Evolutionary conservation across 768 basidiomycete species (phyloP), one percentile per base, ranked within the genome.

Genomic region (Nidularia sp.): DNA sequence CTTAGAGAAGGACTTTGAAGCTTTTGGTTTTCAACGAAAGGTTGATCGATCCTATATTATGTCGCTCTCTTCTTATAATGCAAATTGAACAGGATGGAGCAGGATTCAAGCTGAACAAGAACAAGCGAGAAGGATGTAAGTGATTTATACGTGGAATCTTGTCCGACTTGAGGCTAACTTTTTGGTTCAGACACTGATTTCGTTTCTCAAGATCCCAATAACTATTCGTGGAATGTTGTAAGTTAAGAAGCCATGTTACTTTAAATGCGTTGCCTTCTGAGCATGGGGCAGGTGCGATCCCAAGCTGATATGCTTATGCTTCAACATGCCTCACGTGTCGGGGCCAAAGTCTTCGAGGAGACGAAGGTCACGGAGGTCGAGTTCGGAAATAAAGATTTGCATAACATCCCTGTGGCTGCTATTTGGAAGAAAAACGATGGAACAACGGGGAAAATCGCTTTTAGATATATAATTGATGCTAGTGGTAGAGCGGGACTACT

Each of bases 391-490:
- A 48, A 51, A 18, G 53, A 57, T 5, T 31, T 52, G 4, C 34
- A 53, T 15, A 13, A 15, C 4, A 55, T 58, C 8, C 74, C 77
- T 0, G 56, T 66, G 6, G 65, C 68, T 13, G 74, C 74, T 25
- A 53, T 52, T 2, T 77, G 71, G 61, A 60, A 49, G 29, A 55
- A 52, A 31, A 59, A 60, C 31, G 33, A 34, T 3, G 60, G 60
- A 12, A 41, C 49, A 6, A 67, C 66, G 6, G 73, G 77, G 4
- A 68, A 60, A 25, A 77, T 80, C 47, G 62, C 69, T 1, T 85
- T 85, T 48, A 78, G 83, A 49, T 83, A 74, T 50, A 62, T 85
- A 12, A 69, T 85, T 4, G 83, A 85, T 58, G 84, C 82, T 4
- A 76, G 74, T n/a, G 84, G 83, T 31, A 71, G 84, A 2, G 66